Percentiles rank a stretch among this genome's conserved stretches.
Evolutionary conservation across 192 early-diverging fungal species (phyloP).

Genomic region (Linnemannia zychae): DNA sequence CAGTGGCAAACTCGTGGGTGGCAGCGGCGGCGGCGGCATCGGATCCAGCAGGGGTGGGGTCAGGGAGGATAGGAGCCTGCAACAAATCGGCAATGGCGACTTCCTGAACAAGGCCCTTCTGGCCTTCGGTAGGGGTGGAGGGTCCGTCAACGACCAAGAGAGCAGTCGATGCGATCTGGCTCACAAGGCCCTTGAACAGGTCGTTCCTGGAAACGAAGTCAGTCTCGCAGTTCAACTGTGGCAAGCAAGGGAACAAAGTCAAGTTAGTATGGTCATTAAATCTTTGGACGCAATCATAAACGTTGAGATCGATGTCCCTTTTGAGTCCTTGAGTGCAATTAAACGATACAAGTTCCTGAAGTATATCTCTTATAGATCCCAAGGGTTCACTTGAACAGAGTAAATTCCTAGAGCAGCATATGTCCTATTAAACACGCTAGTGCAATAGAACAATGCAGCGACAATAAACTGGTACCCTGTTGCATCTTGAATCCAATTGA

Average conservation of each 20-base stretch:
- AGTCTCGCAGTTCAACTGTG: constrained; percentile 91
- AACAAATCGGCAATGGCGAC: constrained; percentile 56
- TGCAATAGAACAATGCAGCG: no score
- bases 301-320: no score
- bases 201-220: constrained; percentile 94
- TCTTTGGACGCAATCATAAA: no score
- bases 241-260: neutral
- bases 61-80: constrained; percentile 68
- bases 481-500: neutral
- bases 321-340: no score
- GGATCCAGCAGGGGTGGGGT: constrained; percentile 52
- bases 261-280: neutral
- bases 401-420: no score
- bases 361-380: no score
- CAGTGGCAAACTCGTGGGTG: constrained; percentile 56
- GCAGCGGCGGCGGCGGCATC: constrained; percentile 14
- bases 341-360: no score
- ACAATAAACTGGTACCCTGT: no score
- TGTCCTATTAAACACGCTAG: no score
- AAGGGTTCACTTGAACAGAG: no score
- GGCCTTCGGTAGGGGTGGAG: neutral
- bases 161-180: constrained; percentile 69
- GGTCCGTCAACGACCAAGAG: constrained; percentile 56
- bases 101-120: constrained; percentile 45
- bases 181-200: constrained; percentile 82